Evolutionary conservation across 176 grass and related monocot species (phyloP).

Genomic region (Otatea glauca): DNA sequence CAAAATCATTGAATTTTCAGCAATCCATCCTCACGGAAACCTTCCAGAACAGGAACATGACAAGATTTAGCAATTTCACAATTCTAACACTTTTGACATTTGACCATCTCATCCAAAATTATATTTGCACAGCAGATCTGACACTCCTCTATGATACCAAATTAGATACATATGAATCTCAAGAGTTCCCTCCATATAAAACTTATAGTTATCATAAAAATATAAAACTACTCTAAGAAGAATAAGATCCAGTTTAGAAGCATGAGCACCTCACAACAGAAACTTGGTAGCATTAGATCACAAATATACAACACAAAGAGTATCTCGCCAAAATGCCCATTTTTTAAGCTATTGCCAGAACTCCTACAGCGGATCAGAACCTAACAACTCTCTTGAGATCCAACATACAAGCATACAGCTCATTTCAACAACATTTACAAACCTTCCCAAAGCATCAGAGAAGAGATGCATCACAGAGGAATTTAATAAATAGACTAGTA

Average conservation of each 20-base stretch:
- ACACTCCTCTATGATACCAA: background rate
- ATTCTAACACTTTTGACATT: background rate
- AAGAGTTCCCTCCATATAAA: background rate
- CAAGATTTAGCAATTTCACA: background rate
- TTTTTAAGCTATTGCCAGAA: background rate
- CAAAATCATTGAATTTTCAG: background rate
- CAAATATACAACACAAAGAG: background rate
- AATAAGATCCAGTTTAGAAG: constrained; percentile 10
- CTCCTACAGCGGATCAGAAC: background rate
- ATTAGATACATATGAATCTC: background rate
- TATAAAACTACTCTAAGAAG: constrained; percentile 2
- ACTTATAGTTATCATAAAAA: background rate
- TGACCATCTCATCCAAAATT: background rate
- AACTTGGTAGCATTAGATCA: background rate
- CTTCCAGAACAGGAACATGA: background rate
- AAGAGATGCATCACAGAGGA: background rate
- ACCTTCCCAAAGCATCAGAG: constrained; percentile 6
- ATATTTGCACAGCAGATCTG: background rate
- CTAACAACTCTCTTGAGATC: constrained; percentile 3
- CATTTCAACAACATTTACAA: constrained; percentile 11
- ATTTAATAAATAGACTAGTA: background rate
- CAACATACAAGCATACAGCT: background rate
- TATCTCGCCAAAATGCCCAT: background rate
- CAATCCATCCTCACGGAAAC: background rate
- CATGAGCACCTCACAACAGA: background rate